These are phyloP conservation scores for Beauveria medogensis DNA, from an alignment of 2,329 filamentous ascomycete genomes.

Conservation along the genomic window DNA sequence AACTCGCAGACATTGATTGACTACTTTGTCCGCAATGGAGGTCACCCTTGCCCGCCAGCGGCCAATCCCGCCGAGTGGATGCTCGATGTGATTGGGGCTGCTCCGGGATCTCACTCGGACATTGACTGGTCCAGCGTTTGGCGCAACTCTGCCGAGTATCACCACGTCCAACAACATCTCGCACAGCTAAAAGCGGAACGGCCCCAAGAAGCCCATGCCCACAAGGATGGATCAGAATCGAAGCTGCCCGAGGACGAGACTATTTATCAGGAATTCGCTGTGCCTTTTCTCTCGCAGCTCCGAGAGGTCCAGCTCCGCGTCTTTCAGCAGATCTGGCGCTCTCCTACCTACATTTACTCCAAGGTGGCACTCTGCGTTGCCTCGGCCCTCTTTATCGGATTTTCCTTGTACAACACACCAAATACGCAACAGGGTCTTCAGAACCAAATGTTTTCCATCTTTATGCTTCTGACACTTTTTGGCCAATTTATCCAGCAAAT, in stretches of 20 bases:
- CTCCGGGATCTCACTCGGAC: slow-evolving; percentile 53
- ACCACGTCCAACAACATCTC: slow-evolving; percentile 47
- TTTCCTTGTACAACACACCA: slow-evolving; percentile 66
- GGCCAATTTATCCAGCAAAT: slow-evolving; percentile 70
- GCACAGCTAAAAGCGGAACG: slow-evolving; percentile 46
- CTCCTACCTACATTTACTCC: slow-evolving; percentile 80
- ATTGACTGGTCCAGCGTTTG: slow-evolving; percentile 58
- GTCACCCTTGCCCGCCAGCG: slow-evolving; percentile 52
- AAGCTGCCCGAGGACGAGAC: slow-evolving; percentile 29
- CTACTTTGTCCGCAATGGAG: slow-evolving; percentile 72
- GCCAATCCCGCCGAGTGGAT: slow-evolving; percentile 83
- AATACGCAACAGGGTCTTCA: slow-evolving; percentile 71
- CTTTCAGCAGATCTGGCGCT: slow-evolving; percentile 89
- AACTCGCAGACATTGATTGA: slow-evolving; percentile 58
- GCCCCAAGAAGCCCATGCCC: slow-evolving; percentile 17
- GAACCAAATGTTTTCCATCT: slow-evolving; percentile 81
- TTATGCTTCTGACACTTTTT: slow-evolving; percentile 77
- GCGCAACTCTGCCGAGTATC: slow-evolving; percentile 50
- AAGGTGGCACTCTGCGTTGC: slow-evolving; percentile 62
- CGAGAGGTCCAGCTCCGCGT: slow-evolving; percentile 62
- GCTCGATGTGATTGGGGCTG: slow-evolving; percentile 54
- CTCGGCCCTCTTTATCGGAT: slow-evolving; percentile 68
- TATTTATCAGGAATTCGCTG: slow-evolving; percentile 69
- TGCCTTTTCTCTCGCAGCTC: slow-evolving; percentile 62
- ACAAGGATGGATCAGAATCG: slow-evolving; percentile 12